Conservation (phyloP, 192 early-diverging fungal species). For the Backusella circina region DNA sequence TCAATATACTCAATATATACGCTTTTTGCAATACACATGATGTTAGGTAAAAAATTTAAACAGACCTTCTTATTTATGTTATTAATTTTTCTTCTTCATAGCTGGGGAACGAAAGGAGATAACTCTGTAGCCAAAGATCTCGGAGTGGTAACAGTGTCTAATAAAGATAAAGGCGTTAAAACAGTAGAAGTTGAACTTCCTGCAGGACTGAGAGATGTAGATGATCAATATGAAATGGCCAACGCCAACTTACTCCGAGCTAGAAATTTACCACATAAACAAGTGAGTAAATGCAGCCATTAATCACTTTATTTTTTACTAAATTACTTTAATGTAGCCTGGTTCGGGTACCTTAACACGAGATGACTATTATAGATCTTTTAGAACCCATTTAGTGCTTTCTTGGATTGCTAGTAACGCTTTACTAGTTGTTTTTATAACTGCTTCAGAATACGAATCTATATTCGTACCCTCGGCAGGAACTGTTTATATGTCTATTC, state of each 20-base stretch:
- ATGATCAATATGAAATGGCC: conserved; percentile 76
- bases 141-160: conserved; percentile 65
- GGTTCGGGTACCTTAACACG: conserved; percentile 25
- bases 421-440: conserved; percentile 66
- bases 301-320: not conserved
- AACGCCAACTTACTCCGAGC: conserved; percentile 49
- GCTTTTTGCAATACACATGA: conserved; percentile 97
- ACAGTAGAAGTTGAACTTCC: conserved; percentile 71
- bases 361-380: conserved; percentile 85
- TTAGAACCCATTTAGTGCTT: conserved; percentile 80
- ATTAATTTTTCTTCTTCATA: not conserved
- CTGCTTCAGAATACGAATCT: conserved; percentile 48
- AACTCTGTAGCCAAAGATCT: conserved; percentile 63
- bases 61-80: not conserved
- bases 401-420: conserved; percentile 84
- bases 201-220: conserved; percentile 69
- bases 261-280: not conserved
- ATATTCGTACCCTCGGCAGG: conserved; percentile 21
- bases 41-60: conserved; percentile 41
- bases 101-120: conserved; percentile 95
- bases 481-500: conserved; percentile 72
- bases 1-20: conserved; percentile 91
- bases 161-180: conserved; percentile 48
- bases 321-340: not conserved
- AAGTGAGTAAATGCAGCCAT: not conserved